phyloP scores from a whole-genome alignment of 78 protist species.

The Isochrysis galbana region DNA sequence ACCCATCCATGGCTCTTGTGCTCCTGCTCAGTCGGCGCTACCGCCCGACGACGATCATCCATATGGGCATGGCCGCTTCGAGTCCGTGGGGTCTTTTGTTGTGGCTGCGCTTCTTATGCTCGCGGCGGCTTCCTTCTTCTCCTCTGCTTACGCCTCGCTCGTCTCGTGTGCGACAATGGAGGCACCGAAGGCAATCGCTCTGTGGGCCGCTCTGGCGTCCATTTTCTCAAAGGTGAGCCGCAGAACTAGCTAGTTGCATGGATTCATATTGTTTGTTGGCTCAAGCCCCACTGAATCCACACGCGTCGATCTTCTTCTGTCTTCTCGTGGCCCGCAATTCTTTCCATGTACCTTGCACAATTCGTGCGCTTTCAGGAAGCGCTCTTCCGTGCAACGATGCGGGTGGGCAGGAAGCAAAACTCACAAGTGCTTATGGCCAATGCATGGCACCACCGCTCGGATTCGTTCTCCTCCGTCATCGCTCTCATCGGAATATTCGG shows the following conservation, averaged over 20 bases:
- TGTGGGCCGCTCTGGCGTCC: neutral
- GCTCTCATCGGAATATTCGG: conserved; percentile 42
- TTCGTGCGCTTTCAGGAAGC: neutral
- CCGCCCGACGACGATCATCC: conserved; percentile 18
- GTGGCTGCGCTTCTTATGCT: neutral
- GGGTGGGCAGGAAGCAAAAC: neutral
- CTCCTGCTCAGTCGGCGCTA: too few relatives aligned
- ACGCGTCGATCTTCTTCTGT: too few relatives aligned
- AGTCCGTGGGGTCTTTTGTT: conserved; percentile 10
- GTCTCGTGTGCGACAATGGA: neutral
- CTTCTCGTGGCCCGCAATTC: too few relatives aligned
- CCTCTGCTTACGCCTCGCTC: neutral
- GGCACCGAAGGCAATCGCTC: neutral
- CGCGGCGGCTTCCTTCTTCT: neutral
- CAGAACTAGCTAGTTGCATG: too few relatives aligned
- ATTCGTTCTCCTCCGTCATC: conserved; percentile 29
- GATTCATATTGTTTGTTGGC: too few relatives aligned
- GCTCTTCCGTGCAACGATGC: neutral
- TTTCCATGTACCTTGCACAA: too few relatives aligned
- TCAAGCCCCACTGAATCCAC: too few relatives aligned
- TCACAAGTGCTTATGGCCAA: conserved; percentile 21
- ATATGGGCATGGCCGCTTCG: conserved; percentile 37
- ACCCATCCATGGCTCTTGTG: too few relatives aligned
- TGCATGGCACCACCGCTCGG: conserved; percentile 50
- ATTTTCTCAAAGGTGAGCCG: neutral